A percentile compares a stretch with the other conserved stretches of the same genome.
Conservation (phyloP, 257 asterid species). For the Osmanthus fragrans region DNA sequence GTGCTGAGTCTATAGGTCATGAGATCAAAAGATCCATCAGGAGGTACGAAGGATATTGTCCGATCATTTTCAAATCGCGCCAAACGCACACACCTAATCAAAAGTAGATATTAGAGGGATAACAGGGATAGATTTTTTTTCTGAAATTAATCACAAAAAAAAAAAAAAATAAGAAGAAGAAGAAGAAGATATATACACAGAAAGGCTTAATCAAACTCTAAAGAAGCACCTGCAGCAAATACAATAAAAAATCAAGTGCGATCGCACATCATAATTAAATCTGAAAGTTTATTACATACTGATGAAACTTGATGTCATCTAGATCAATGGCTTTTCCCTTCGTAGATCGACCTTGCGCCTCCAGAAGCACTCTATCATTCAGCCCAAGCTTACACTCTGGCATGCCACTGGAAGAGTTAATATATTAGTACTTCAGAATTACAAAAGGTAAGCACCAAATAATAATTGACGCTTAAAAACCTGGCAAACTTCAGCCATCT, state of each 20-base stretch:
- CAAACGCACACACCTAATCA: constrained; percentile 54
- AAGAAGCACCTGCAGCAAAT: background rate
- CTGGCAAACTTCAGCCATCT: background rate
- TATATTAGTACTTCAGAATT: background rate
- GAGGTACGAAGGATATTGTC: constrained; percentile 56
- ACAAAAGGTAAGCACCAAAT: background rate
- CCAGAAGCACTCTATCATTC: constrained; percentile 49
- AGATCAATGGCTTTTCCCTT: constrained; percentile 59
- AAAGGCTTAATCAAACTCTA: background rate
- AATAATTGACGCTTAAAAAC: background rate
- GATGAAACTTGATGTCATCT: constrained; percentile 57
- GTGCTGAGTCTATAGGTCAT: constrained; percentile 61
- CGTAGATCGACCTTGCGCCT: constrained; percentile 52
- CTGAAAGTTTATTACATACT: constrained; percentile 30
- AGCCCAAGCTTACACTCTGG: constrained; percentile 58
- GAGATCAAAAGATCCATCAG: constrained; percentile 59
- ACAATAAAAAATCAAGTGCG: background rate
- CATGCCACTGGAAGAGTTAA: constrained; percentile 41
- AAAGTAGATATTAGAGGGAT: background rate
- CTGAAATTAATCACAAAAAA: background rate
- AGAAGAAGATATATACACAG: background rate
- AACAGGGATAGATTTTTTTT: background rate
- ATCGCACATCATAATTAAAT: background rate
- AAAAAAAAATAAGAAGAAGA: background rate
- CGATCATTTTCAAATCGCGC: constrained; percentile 59